These are phyloP conservation scores for Ceratobasidium papillatum DNA, from an alignment of 1,284 basidiomycete species.

Conservation along the genomic window DNA sequence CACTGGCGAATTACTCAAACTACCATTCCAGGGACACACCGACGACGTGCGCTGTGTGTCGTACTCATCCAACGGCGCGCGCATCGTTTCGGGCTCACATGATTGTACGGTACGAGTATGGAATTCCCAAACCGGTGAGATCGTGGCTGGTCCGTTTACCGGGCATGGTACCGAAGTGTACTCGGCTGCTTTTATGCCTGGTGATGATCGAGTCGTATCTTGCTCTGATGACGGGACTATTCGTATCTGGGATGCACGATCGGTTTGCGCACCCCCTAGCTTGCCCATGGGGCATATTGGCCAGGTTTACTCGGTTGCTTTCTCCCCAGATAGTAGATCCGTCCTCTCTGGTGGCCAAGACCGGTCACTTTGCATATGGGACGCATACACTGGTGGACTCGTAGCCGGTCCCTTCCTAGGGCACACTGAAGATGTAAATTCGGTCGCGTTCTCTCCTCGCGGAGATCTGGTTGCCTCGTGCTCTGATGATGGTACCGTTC, in stretches of 20 bases:
- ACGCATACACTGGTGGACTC: neutral
- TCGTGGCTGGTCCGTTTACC: neutral
- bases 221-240: conserved; percentile 23
- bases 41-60: neutral
- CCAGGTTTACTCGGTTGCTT: neutral
- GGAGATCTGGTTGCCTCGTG: neutral
- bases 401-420: neutral
- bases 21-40: neutral
- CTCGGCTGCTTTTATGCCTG: conserved; percentile 35
- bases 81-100: neutral
- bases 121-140: too few species aligned
- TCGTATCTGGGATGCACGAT: conserved; percentile 16
- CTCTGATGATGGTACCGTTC: neutral
- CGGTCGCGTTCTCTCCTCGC: conserved; percentile 4
- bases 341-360: conserved; percentile 39
- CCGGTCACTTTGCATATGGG: conserved; percentile 27
- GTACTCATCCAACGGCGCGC: conserved; percentile 31
- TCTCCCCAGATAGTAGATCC: neutral
- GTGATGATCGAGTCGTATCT: conserved; percentile 23
- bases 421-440: neutral
- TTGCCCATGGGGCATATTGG: neutral
- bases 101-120: too few species aligned
- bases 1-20: neutral
- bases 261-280: neutral
- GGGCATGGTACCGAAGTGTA: conserved; percentile 19